Percentiles rank a stretch among this genome's conserved stretches.
These are phyloP conservation scores for Colletotrichum aenigma DNA, from an alignment of 2,329 filamentous ascomycete genomes.

Conservation along the genomic window DNA sequence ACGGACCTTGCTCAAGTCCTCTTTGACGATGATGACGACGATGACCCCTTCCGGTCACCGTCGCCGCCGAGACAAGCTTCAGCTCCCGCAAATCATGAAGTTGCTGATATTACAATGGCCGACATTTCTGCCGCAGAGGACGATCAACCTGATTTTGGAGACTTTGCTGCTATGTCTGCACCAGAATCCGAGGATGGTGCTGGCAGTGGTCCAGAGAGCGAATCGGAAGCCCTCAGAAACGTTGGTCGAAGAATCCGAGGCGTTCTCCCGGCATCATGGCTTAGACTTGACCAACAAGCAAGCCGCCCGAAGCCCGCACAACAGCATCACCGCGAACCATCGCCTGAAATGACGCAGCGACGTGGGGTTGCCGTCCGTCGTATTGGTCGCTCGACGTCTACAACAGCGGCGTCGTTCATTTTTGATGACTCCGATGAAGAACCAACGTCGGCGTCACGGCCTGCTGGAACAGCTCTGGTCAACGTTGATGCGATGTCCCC, in stretches of 20 bases:
- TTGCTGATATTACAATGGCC: conserved; percentile 16
- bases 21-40: neutral
- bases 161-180: conserved; percentile 2
- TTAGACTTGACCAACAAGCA: conserved; percentile 59
- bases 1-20: neutral
- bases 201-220: conserved; percentile 40
- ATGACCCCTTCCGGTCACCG: neutral
- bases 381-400: conserved; percentile 29
- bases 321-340: conserved; percentile 31
- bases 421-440: conserved; percentile 54
- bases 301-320: conserved; percentile 30
- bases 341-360: conserved; percentile 43
- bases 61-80: neutral
- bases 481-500: neutral
- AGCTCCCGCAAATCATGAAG: neutral
- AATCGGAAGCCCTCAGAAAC: conserved; percentile 42
- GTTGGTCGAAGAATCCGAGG: conserved; percentile 57
- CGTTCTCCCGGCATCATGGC: conserved; percentile 71
- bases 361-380: conserved; percentile 56
- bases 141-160: neutral
- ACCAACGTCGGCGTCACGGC: neutral
- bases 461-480: neutral
- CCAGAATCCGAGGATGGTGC: conserved; percentile 18
- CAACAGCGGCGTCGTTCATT: conserved; percentile 21
- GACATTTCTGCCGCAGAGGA: conserved; percentile 19